Evolutionary conservation across 2,329 filamentous ascomycete genomes (phyloP).

Genomic region (Pseudogymnoascus sp.): DNA sequence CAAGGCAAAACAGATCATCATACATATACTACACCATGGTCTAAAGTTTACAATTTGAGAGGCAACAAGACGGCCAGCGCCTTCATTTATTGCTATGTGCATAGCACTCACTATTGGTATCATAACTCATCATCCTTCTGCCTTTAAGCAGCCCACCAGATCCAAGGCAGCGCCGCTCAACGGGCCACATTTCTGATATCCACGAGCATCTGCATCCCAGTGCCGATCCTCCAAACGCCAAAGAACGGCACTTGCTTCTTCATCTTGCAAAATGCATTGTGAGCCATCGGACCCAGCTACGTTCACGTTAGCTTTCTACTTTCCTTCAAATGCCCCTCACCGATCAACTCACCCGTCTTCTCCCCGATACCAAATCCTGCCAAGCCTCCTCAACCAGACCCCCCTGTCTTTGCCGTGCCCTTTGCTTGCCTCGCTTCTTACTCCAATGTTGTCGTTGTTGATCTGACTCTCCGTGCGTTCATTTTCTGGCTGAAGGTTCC

Average conservation of each 20-base stretch:
- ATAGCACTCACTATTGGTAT: neutral
- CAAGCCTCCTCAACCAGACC: neutral
- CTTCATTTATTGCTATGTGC: neutral
- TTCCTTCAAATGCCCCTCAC: neutral
- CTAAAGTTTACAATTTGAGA: neutral
- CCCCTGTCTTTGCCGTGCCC: neutral
- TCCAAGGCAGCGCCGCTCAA: neutral
- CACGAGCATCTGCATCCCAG: neutral
- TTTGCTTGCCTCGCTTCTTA: conserved; percentile 2
- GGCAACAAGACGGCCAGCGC: neutral
- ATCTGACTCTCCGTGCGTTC: neutral
- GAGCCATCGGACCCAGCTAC: neutral
- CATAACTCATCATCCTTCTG: neutral
- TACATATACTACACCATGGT: neutral
- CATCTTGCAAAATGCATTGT: neutral
- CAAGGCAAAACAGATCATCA: neutral
- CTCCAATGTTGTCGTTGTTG: neutral
- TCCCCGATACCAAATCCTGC: neutral
- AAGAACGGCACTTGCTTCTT: neutral
- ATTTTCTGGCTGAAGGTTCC: neutral
- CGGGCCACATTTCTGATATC: neutral
- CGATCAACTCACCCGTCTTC: neutral
- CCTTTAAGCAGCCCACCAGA: neutral
- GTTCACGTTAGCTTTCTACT: neutral
- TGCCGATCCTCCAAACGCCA: neutral